Conservation (phyloP, 2,329 filamentous ascomycete species). For the Penicillium sp. region DNA sequence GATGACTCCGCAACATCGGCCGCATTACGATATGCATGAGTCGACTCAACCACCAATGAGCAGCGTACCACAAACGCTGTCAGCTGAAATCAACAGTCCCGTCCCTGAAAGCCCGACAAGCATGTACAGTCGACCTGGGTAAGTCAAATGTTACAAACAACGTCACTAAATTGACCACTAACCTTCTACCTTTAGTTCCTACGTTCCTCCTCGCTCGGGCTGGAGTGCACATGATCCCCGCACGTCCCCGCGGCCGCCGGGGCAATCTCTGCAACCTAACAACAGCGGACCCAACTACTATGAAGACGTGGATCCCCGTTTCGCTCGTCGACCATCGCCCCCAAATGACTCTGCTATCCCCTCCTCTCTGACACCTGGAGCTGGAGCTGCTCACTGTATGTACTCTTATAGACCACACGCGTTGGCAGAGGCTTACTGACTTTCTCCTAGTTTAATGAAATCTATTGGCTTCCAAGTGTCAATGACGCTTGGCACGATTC, state of each 20-base stretch:
- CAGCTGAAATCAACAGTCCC: slow-evolving; percentile 26
- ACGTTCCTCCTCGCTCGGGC: slow-evolving; percentile 49
- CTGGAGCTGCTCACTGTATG: slow-evolving; percentile 40
- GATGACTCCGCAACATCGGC: slow-evolving; percentile 71
- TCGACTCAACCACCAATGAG: slow-evolving; percentile 37
- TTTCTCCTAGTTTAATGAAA: slow-evolving; percentile 73
- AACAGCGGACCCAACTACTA: slow-evolving; percentile 62
- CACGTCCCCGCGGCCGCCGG: slow-evolving; percentile 15
- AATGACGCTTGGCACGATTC: slow-evolving; percentile 9
- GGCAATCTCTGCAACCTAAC: slow-evolving; percentile 11
- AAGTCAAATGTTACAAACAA: slow-evolving; percentile 43
- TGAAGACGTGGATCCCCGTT: slow-evolving; percentile 89
- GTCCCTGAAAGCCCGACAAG: slow-evolving; percentile 63
- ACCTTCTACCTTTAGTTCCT: slow-evolving; percentile 28
- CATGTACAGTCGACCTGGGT: slow-evolving; percentile 73
- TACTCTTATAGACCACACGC: slow-evolving; percentile 48
- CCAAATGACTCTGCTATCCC: slow-evolving; percentile 31
- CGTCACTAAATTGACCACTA: slow-evolving; percentile 12
- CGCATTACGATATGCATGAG: slow-evolving; percentile 26
- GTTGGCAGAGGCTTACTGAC: slow-evolving; percentile 66
- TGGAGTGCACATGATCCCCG: slow-evolving; percentile 33
- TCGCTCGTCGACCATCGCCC: slow-evolving; percentile 52
- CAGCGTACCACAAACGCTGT: slow-evolving; percentile 28
- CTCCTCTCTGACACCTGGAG: slow-evolving; percentile 41
- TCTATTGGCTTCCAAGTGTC: slow-evolving; percentile 32